Percentiles rank a stretch among this genome's conserved stretches.
phyloP scores from a whole-genome alignment of 2,329 filamentous ascomycete genomes.

The Aspergillus sojae region DNA sequence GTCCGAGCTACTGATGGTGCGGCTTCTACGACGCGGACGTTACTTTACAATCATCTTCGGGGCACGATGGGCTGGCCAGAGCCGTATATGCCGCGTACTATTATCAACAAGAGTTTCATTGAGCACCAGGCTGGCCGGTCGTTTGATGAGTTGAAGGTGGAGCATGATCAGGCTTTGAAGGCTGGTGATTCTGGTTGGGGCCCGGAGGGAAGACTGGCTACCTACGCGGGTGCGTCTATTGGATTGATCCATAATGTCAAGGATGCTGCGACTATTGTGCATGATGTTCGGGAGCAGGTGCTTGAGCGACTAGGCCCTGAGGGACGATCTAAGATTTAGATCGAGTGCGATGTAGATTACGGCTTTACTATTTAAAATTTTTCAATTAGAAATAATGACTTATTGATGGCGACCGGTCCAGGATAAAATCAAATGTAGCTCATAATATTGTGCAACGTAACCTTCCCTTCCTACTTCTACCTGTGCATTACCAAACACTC shows the following conservation, averaged over 20 bases:
- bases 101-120: constrained; percentile 59
- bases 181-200: constrained; percentile 52
- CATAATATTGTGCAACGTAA: no score
- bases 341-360: not conserved
- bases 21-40: constrained; percentile 52
- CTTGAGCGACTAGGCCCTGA: not conserved
- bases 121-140: constrained; percentile 46
- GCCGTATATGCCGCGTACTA: constrained; percentile 60
- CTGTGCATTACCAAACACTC: no score
- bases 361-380: not conserved
- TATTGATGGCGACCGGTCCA: not conserved
- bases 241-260: constrained; percentile 49
- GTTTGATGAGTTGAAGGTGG: constrained; percentile 50
- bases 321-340: not conserved
- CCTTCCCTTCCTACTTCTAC: not conserved
- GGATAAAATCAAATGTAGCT: not conserved
- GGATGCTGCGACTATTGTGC: constrained; percentile 44
- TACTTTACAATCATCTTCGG: constrained; percentile 58
- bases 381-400: not conserved
- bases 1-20: constrained; percentile 56
- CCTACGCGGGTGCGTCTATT: constrained; percentile 53
- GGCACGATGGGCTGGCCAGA: constrained; percentile 63
- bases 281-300: constrained; percentile 14
- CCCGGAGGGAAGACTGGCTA: constrained; percentile 51
- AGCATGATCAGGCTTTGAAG: constrained; percentile 46